Evolutionary conservation across 768 basidiomycete genomes (phyloP), one percentile per base, ranked within the genome.

Genomic region (Lanmaoa pseudosensibilis): DNA sequence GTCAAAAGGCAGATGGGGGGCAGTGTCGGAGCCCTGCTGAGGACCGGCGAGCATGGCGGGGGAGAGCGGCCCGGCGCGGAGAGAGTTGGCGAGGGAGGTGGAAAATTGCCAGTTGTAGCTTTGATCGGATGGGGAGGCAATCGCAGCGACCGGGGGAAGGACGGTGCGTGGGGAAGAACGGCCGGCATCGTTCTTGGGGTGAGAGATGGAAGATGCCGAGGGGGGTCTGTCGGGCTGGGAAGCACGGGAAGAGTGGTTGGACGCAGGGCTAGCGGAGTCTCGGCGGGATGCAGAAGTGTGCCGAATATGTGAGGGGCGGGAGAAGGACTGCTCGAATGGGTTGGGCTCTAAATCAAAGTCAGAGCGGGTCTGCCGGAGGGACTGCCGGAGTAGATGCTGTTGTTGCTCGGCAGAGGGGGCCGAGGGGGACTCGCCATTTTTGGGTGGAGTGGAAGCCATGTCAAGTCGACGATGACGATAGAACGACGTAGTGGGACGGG

Each of bases 11-110:
- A 72, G 58, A 46, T 73, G 71, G 45, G 71, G 58, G 23, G 71
- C 65, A n/a, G 66, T 64, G 69, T 65, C 79, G 34, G 73, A 74
- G 50, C 75, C 62, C 46, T 78, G 79, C 69, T 85, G 86, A 4
- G 94, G 95, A 10, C 90, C 96, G 27, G 92, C 85, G 57, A 97
- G 87, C 92, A 98, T 96, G 52, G 96, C 94, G 32, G 96, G 96
- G 6, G 92, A 94, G 52, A 98, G 86, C 1, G 96, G 96, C 5
- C 95, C 96, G 0, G 94, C 83, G 45, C 96, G 86, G 34, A 98
- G 84, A 3, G 92, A 94, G 72, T 89, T 89, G 41, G 79, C 73
- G 47, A 87, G 75, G 41, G 85, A 79, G 15, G 81, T 72, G 40
- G 82, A 79, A 68, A 85, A 85, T 36, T 78, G 81, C 90, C 93